These are phyloP conservation scores for Phaeosphaeria sp. DNA, from an alignment of 2,329 filamentous ascomycete species.

Conservation along the genomic window DNA sequence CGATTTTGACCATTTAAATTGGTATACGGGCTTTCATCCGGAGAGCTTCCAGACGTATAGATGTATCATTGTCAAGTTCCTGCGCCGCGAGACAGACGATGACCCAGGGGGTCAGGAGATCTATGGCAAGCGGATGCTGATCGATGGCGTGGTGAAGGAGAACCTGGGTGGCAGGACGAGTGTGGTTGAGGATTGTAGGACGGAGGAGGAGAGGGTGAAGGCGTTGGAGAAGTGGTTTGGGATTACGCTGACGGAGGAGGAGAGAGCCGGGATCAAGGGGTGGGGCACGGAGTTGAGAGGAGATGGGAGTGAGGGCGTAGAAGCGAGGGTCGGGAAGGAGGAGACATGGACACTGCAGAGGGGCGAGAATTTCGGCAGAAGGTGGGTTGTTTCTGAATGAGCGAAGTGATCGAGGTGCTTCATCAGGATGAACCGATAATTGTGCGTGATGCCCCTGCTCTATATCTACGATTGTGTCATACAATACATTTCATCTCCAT, in stretches of 20 bases:
- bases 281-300: constrained; percentile 31
- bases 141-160: constrained; percentile 53
- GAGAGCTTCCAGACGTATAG: constrained; percentile 42
- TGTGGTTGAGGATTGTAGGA: constrained; percentile 46
- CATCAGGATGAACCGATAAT: not conserved
- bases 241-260: constrained; percentile 47
- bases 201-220: constrained; percentile 48
- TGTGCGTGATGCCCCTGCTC: not conserved
- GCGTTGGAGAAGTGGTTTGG: constrained; percentile 51
- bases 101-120: constrained; percentile 39
- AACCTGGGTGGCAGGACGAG: constrained; percentile 52
- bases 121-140: constrained; percentile 48
- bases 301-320: constrained; percentile 8
- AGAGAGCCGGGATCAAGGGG: constrained; percentile 44
- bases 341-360: constrained; percentile 4
- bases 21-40: constrained; percentile 39
- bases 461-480: not conserved
- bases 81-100: constrained; percentile 36
- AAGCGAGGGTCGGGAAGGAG: not conserved
- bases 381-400: constrained; percentile 1
- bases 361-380: not conserved
- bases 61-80: constrained; percentile 49
- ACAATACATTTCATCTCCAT: not conserved
- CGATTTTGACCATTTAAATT: constrained; percentile 52
- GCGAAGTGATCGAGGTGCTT: not conserved